Evolutionary conservation across 345 rosid species (phyloP).

Genomic region (Euphorbia peplus): DNA sequence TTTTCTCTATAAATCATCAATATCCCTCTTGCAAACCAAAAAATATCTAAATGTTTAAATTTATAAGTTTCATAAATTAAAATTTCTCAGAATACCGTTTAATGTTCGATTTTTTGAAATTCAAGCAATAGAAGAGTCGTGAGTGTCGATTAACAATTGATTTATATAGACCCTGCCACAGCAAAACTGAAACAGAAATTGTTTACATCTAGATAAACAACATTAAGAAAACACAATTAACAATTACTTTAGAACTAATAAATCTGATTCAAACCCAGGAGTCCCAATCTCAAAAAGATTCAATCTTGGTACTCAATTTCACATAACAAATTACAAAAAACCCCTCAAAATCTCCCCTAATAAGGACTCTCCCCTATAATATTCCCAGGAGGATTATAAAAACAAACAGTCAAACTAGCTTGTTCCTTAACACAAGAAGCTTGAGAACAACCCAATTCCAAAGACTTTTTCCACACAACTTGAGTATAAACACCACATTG

Average conservation of each 20-base stretch:
- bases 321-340: background rate
- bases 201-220: background rate
- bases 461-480: conserved; percentile 75
- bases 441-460: conserved; percentile 70
- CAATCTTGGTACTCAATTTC: background rate
- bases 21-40: no score
- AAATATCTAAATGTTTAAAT: no score
- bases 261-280: conserved; percentile 8
- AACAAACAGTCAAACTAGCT: conserved; percentile 64
- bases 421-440: conserved; percentile 48
- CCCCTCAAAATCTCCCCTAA: conserved; percentile 26
- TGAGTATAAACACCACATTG: conserved; percentile 74
- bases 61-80: no score
- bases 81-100: no score
- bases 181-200: background rate
- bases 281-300: background rate
- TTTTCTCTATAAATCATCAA: no score
- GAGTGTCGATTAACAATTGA: no score
- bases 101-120: no score
- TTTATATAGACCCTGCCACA: background rate
- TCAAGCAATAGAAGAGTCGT: no score
- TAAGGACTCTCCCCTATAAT: conserved; percentile 67
- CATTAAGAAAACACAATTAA: conserved; percentile 1
- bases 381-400: conserved; percentile 85
- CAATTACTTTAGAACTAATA: background rate